Base-by-base conservation (phyloP, 192 early-diverging fungal species). In the Dimargaris cristalligena region DNA sequence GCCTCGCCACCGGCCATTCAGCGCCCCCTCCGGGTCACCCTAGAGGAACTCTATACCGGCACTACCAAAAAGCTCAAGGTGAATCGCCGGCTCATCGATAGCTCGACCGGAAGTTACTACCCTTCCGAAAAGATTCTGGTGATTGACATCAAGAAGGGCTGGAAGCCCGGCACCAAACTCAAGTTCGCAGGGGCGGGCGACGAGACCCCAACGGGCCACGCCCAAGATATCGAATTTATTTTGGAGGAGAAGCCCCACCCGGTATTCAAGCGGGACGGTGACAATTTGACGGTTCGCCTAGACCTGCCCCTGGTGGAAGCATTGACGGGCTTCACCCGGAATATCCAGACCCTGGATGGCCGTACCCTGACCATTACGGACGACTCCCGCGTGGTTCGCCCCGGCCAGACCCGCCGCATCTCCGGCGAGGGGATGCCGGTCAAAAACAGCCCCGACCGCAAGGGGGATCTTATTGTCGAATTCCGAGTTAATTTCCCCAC, bases 81-180 rank as follows among this genome's bases (percentile, higher is more conserved):
- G 41, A 91, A 82, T 18, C 80, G 88, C 45, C 82, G 80, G 50
- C 35, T 71, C 22, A 33, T 69, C 30, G 62, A 73, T 57, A 55
- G 59, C 20, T 45, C 70, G 3, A 72, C 77, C 11, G 79, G 81
- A 28, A 60, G 60, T 18, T 30, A 64, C 28, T 52, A 68, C 0
- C 55, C 78, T 0, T 58, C 76, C 0, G 91, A 94, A 60, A 93
- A 97, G 73, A 74, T 93, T 16, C 72, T 99, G 10, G 76, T 75
- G 52, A 74, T 99, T 48, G 71, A 87, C 56, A 70, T 99, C 71
- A 92, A 89, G 67, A 83, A 91, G 13, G 95, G 95, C 2, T 92
- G 94, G 92, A 97, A 99, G 73, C 88, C 90, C 16, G 95, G 95
- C 20, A 93, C 95, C 60, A 99, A 97, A 71, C 82, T 99, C 67